These are phyloP conservation scores for Pholiota conissans DNA, from an alignment of 768 basidiomycete genomes.

Conservation along the genomic window DNA sequence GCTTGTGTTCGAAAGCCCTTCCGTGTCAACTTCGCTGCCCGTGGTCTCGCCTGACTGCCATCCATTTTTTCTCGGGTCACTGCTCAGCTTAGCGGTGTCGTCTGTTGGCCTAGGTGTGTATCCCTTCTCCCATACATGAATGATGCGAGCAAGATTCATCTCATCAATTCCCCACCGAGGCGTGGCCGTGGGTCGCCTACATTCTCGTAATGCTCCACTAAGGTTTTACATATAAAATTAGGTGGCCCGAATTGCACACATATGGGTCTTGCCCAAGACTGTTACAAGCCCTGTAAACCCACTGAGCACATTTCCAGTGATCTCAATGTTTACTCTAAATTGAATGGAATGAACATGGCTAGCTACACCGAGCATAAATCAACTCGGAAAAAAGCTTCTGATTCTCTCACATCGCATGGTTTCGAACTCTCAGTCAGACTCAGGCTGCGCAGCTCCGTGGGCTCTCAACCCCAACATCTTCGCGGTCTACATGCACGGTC, in stretches of 20 bases:
- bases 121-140: neutral
- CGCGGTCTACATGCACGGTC: neutral
- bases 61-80: neutral
- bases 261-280: neutral
- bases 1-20: neutral
- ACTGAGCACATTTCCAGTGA: neutral
- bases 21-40: neutral
- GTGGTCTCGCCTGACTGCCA: neutral
- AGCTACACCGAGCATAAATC: slow-evolving; percentile 5
- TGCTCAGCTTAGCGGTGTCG: slow-evolving; percentile 3
- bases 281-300: neutral
- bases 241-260: neutral
- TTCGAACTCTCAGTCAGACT: neutral
- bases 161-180: neutral
- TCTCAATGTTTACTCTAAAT: neutral
- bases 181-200: neutral
- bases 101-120: neutral
- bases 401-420: neutral
- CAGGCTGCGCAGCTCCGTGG: slow-evolving; percentile 6
- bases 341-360: neutral
- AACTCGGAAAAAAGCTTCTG: neutral
- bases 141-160: slow-evolving; percentile 9
- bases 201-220: neutral
- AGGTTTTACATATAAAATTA: neutral
- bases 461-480: neutral